Conservation (phyloP, 1,284 basidiomycete genomes). For the Peniophora sp. region DNA sequence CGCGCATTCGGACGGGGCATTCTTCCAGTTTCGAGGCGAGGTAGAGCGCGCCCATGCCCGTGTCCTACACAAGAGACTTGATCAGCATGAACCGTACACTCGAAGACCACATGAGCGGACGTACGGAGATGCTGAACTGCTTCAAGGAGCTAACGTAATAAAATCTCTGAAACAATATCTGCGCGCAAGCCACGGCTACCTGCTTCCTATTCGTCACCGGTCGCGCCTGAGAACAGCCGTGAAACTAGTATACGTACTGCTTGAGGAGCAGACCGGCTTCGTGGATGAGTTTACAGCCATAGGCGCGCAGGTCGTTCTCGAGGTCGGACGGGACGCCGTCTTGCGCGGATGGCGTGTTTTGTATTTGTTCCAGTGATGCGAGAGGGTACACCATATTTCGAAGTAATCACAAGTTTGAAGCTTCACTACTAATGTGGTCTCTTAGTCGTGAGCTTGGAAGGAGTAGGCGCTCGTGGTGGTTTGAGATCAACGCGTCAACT, state of each 20-base stretch:
- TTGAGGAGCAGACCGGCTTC: slow-evolving; percentile 87
- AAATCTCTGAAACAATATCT: slow-evolving; percentile 95
- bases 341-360: slow-evolving; percentile 68
- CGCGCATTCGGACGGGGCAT: slow-evolving; percentile 83
- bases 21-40: slow-evolving; percentile 96
- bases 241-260: slow-evolving; percentile 48
- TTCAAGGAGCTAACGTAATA: slow-evolving; percentile 95
- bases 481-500: background rate
- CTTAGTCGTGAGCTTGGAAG: background rate
- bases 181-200: slow-evolving; percentile 92
- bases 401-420: too few species aligned
- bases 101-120: slow-evolving; percentile 6
- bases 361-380: slow-evolving; percentile 74
- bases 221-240: background rate
- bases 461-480: background rate
- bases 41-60: slow-evolving; percentile 89
- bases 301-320: slow-evolving; percentile 82
- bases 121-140: slow-evolving; percentile 84
- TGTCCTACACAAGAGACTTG: slow-evolving; percentile 66
- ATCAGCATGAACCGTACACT: background rate
- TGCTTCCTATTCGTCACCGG: slow-evolving; percentile 66
- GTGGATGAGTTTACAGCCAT: slow-evolving; percentile 90
- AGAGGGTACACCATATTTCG: slow-evolving; percentile 60
- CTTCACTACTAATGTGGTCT: background rate
- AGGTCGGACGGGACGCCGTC: slow-evolving; percentile 79